A percentile compares a stretch with the other conserved stretches of the same genome.
Conservation (phyloP, 306 rosid species). For the Vigna nakashimae region DNA sequence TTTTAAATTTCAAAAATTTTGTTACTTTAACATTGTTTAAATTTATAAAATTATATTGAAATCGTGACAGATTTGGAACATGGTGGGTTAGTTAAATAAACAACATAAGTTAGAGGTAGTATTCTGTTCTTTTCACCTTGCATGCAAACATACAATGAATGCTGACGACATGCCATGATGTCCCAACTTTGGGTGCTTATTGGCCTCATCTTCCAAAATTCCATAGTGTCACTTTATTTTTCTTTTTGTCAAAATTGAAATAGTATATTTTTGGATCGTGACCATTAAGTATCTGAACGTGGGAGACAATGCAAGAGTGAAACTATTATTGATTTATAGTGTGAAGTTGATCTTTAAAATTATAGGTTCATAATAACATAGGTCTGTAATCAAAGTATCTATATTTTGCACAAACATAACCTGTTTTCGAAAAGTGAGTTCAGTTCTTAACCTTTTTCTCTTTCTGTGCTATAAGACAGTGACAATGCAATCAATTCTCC, state of each 20-base stretch:
- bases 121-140: background rate
- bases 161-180: background rate
- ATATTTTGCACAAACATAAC: constrained; percentile 2
- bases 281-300: too few relatives aligned
- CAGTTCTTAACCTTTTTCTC: constrained; percentile 6
- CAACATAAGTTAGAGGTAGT: background rate
- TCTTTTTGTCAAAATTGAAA: background rate
- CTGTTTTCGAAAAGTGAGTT: constrained; percentile 8
- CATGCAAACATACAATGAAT: constrained; percentile 7
- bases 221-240: constrained; percentile 4
- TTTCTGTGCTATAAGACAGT: constrained; percentile 29
- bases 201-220: background rate
- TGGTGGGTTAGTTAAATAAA: background rate
- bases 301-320: too few relatives aligned
- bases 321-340: too few relatives aligned
- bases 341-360: too few relatives aligned
- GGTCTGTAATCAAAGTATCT: too few relatives aligned
- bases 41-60: too few relatives aligned
- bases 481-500: constrained; percentile 44
- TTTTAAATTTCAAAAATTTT: too few relatives aligned
- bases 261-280: too few relatives aligned
- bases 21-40: too few relatives aligned
- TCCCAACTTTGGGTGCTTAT: background rate
- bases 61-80: too few relatives aligned
- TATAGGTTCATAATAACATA: too few relatives aligned